These are phyloP conservation scores for Jatropha curcas DNA, from an alignment of 345 rosid species.

Conservation along the genomic window DNA sequence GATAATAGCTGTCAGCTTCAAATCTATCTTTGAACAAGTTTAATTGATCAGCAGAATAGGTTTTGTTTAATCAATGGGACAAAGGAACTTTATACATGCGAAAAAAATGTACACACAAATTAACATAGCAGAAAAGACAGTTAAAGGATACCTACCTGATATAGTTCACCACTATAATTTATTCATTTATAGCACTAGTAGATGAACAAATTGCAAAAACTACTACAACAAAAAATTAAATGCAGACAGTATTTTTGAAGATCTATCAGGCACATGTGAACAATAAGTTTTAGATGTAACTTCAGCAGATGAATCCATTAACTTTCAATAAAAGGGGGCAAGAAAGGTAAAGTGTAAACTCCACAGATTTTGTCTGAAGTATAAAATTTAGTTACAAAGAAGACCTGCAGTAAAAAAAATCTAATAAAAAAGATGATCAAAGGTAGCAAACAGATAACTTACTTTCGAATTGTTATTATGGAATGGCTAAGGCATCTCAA, in stretches of 20 bases:
- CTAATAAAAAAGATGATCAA: slow-evolving; percentile 4
- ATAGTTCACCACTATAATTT: neutral
- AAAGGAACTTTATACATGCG: neutral
- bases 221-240: neutral
- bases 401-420: neutral
- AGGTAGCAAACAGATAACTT: slow-evolving; percentile 30
- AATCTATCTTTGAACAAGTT: neutral
- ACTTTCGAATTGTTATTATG: slow-evolving; percentile 35
- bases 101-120: neutral
- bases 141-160: neutral
- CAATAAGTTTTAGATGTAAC: neutral
- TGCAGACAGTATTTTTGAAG: neutral
- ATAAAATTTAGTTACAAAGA: neutral
- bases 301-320: neutral
- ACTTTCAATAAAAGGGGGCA: neutral
- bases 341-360: neutral
- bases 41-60: neutral
- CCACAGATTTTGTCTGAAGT: neutral
- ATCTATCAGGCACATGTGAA: neutral
- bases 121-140: neutral
- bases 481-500: slow-evolving; percentile 28
- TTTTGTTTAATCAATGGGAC: neutral
- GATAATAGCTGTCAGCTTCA: neutral
- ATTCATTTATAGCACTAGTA: neutral
- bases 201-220: neutral